phyloP scores from a whole-genome alignment of 2,329 filamentous ascomycete species.

The Kalmusia sp. region DNA sequence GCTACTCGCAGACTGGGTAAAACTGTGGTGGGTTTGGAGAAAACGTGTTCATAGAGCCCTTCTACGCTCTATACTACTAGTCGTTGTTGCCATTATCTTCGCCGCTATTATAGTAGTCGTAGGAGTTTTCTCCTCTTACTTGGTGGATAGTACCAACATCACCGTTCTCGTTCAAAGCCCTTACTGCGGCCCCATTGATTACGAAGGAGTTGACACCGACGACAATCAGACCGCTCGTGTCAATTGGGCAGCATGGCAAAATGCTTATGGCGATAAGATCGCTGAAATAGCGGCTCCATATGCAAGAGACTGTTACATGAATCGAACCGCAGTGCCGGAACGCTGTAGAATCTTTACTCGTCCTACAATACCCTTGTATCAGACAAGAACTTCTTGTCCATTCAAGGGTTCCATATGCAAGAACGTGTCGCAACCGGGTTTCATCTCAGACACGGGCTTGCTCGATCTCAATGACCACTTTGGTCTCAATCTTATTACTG shows the following conservation, averaged over 20 bases:
- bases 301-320: not conserved
- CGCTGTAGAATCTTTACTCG: constrained; percentile 10
- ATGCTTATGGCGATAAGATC: not conserved
- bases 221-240: too few species aligned
- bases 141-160: constrained; percentile 18
- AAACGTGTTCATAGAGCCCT: not conserved
- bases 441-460: constrained; percentile 19
- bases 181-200: not conserved
- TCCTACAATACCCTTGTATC: constrained; percentile 6
- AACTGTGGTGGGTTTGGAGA: constrained; percentile 15
- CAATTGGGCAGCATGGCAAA: not conserved
- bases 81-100: not conserved
- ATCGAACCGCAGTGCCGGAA: not conserved
- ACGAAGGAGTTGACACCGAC: not conserved
- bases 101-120: constrained; percentile 11
- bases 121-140: constrained; percentile 26
- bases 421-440: not conserved
- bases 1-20: constrained; percentile 9
- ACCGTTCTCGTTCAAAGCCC: constrained; percentile 1
- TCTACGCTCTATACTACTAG: not conserved
- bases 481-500: constrained; percentile 11
- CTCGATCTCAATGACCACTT: constrained; percentile 14
- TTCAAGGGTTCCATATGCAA: constrained; percentile 13
- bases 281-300: not conserved
- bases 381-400: constrained; percentile 16